These are phyloP conservation scores for Gypsophila paniculata DNA, from an alignment of 179 eudicot species.

Conservation along the genomic window DNA sequence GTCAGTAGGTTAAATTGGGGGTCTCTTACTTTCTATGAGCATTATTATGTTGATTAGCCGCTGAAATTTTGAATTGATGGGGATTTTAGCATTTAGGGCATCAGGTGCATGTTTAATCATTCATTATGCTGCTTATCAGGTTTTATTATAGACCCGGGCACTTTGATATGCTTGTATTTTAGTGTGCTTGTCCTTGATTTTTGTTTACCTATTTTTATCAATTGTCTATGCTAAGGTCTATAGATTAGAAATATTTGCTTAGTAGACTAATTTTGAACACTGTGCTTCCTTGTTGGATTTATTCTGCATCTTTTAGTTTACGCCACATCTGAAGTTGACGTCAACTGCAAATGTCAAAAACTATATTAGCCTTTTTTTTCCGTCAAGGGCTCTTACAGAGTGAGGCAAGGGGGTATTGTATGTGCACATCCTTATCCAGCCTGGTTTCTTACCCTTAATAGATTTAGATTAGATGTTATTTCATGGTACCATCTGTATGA, in stretches of 20 bases:
- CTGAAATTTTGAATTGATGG: not conserved
- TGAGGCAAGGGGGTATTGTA: too few species aligned
- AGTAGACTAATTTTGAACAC: not conserved
- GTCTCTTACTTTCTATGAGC: not conserved
- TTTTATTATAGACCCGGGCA: not conserved
- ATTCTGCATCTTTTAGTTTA: not conserved
- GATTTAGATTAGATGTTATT: too few species aligned
- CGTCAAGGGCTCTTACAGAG: too few species aligned
- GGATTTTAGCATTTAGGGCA: not conserved
- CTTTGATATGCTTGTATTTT: not conserved
- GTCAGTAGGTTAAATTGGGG: not conserved
- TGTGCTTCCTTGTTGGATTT: not conserved
- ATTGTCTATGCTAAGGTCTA: not conserved
- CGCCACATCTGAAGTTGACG: not conserved
- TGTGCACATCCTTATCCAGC: too few species aligned
- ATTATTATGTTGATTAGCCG: not conserved
- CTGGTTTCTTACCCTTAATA: too few species aligned
- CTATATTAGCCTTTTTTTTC: too few species aligned
- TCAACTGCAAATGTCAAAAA: not conserved
- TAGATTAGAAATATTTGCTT: not conserved
- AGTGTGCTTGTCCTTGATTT: not conserved
- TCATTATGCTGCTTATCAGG: not conserved
- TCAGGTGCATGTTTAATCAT: not conserved
- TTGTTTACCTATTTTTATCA: not conserved
- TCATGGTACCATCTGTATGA: too few species aligned